These are phyloP conservation scores for Piloderma croceum DNA, from an alignment of 768 basidiomycete species.

Conservation along the genomic window DNA sequence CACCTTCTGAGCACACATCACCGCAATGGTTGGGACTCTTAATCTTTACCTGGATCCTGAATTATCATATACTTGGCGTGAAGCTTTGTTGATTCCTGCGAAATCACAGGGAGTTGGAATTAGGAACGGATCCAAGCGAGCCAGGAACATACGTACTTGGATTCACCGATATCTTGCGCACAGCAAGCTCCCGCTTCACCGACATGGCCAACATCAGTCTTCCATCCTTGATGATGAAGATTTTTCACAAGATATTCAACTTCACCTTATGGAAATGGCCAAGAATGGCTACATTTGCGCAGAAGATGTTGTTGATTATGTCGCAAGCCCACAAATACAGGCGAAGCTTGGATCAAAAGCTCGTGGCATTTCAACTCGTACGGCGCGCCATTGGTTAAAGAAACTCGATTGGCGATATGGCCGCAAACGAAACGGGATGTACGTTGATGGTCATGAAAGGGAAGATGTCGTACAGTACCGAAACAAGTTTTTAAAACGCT, in stretches of 20 bases:
- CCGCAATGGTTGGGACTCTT: slow-evolving; percentile 27
- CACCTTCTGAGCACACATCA: slow-evolving; percentile 23
- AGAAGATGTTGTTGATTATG: slow-evolving; percentile 26
- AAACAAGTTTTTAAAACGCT: slow-evolving; percentile 19
- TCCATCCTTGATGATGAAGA: slow-evolving; percentile 31
- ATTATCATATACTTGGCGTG: slow-evolving; percentile 26
- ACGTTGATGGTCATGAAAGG: slow-evolving; percentile 34
- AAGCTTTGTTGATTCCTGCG: slow-evolving; percentile 27
- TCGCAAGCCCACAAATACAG: slow-evolving; percentile 22
- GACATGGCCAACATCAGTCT: slow-evolving; percentile 13
- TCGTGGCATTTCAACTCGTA: slow-evolving; percentile 17
- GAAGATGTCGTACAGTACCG: slow-evolving; percentile 33
- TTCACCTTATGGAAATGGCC: slow-evolving; percentile 23
- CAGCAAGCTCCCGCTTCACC: slow-evolving; percentile 23
- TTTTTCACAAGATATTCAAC: slow-evolving; percentile 19
- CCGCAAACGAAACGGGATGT: slow-evolving; percentile 27
- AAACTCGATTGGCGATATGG: slow-evolving; percentile 27
- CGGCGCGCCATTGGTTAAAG: slow-evolving; percentile 29
- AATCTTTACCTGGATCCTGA: slow-evolving; percentile 30
- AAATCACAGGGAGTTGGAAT: slow-evolving; percentile 22
- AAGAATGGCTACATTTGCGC: slow-evolving; percentile 23
- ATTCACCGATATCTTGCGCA: slow-evolving; percentile 19
- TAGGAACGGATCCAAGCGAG: slow-evolving; percentile 23
- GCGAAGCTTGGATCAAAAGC: slow-evolving; percentile 10
- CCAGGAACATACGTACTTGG: slow-evolving; percentile 26